These are phyloP conservation scores for Phoma sp. DNA, from an alignment of 2,329 filamentous ascomycete genomes.

Conservation along the genomic window DNA sequence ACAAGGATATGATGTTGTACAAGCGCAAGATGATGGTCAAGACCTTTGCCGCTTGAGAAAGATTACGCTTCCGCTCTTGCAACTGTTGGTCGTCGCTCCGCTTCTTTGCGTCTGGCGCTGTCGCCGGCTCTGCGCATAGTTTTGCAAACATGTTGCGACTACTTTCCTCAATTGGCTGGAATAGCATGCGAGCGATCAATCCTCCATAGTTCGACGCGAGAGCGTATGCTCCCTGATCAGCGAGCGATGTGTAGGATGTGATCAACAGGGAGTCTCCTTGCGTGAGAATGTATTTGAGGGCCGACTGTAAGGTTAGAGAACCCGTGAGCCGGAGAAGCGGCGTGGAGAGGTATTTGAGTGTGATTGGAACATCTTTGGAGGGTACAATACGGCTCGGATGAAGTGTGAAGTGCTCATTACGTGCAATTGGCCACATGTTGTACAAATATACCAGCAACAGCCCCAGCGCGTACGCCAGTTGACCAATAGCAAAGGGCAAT, in stretches of 20 bases:
- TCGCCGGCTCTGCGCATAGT: conserved; percentile 61
- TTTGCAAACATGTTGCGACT: conserved; percentile 89
- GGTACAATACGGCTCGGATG: conserved; percentile 55
- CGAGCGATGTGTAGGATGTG: conserved; percentile 74
- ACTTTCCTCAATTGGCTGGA: conserved; percentile 95
- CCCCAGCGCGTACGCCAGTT: conserved; percentile 74
- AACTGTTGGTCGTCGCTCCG: conserved; percentile 5
- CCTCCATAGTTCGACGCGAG: conserved; percentile 93
- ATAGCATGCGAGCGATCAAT: conserved; percentile 82
- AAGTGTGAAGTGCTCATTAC: conserved; percentile 70
- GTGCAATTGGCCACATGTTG: conserved; percentile 64
- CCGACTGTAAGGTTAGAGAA: conserved; percentile 86
- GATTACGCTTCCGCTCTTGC: conserved; percentile 27
- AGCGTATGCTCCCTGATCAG: conserved; percentile 88
- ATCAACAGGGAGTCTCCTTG: conserved; percentile 94
- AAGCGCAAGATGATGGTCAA: conserved; percentile 70
- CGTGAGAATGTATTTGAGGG: conserved; percentile 91
- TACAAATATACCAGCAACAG: conserved; percentile 73
- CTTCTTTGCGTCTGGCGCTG: conserved; percentile 18
- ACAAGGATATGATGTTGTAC: conserved; percentile 75
- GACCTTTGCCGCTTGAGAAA: conserved; percentile 55
- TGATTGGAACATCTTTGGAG: conserved; percentile 33
- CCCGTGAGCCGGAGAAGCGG: conserved; percentile 74
- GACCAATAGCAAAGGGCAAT: conserved; percentile 86
- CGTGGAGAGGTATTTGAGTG: conserved; percentile 63